Percentiles rank a stretch among this genome's conserved stretches.
Evolutionary conservation across 1,139 yeast genomes (phyloP).

Genomic region (Taphrina pruni): DNA sequence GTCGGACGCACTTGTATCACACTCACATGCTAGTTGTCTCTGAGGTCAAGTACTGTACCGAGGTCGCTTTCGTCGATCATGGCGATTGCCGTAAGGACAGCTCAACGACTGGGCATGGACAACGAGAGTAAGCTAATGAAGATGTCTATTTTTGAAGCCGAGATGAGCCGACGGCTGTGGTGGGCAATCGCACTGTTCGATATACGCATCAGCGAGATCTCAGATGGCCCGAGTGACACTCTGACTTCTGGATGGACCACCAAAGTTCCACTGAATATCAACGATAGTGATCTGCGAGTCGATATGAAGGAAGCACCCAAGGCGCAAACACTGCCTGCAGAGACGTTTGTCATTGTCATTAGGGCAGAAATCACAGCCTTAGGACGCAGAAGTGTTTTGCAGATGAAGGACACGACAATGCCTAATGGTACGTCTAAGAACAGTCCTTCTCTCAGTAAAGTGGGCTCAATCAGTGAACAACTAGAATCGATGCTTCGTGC

Average conservation of each 20-base stretch:
- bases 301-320: neutral
- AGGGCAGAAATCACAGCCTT: constrained; percentile 4
- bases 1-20: neutral
- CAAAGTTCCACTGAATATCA: neutral
- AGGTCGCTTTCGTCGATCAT: constrained; percentile 1
- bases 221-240: constrained; percentile 2
- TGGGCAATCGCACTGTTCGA: constrained; percentile 12
- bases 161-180: neutral
- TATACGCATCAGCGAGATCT: constrained; percentile 1
- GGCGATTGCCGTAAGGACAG: neutral
- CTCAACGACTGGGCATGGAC: neutral
- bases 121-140: neutral
- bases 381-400: neutral
- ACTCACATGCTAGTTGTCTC: neutral
- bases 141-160: neutral
- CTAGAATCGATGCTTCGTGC: neutral
- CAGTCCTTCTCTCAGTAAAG: neutral
- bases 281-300: neutral
- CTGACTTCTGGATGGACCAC: neutral
- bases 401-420: neutral
- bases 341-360: neutral
- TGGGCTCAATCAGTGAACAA: neutral
- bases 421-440: neutral
- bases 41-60: neutral
- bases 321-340: neutral